Conservation (phyloP, 2,329 filamentous ascomycete species). For the Aspergillus pseudonomiae region DNA sequence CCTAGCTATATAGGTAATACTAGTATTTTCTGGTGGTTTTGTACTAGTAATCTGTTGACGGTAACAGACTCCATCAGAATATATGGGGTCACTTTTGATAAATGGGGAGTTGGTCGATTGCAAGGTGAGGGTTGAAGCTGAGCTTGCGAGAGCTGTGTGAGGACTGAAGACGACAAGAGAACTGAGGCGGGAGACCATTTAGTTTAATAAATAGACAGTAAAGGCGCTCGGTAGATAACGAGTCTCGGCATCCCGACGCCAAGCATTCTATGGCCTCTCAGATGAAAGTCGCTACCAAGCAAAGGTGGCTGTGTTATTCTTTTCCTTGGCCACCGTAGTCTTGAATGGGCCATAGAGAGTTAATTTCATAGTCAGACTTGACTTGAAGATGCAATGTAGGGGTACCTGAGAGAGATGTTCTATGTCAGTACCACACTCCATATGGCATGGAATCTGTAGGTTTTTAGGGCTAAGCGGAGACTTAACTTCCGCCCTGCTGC, state of each 20-base stretch:
- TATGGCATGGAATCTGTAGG: neutral
- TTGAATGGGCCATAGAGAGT: neutral
- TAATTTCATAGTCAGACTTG: neutral
- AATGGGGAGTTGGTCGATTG: neutral
- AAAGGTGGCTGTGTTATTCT: neutral
- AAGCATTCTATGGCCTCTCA: neutral
- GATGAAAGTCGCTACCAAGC: neutral
- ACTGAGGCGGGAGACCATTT: neutral
- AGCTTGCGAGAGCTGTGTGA: neutral
- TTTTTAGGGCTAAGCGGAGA: neutral
- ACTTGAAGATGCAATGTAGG: neutral
- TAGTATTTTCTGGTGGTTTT: neutral
- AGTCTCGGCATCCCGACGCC: neutral
- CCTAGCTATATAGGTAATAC: slow-evolving; percentile 2
- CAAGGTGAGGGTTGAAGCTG: neutral
- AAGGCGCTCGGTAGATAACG: neutral
- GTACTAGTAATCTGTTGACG: neutral
- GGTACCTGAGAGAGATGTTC: neutral
- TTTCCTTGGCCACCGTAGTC: neutral
- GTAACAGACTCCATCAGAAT: slow-evolving; percentile 7
- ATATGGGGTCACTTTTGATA: neutral
- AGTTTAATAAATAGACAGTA: neutral
- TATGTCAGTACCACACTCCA: neutral
- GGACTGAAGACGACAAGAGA: neutral
- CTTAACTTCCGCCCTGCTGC: no score